Conservation (phyloP, 2,329 filamentous ascomycete species). For the Sarocladium kiliense region DNA sequence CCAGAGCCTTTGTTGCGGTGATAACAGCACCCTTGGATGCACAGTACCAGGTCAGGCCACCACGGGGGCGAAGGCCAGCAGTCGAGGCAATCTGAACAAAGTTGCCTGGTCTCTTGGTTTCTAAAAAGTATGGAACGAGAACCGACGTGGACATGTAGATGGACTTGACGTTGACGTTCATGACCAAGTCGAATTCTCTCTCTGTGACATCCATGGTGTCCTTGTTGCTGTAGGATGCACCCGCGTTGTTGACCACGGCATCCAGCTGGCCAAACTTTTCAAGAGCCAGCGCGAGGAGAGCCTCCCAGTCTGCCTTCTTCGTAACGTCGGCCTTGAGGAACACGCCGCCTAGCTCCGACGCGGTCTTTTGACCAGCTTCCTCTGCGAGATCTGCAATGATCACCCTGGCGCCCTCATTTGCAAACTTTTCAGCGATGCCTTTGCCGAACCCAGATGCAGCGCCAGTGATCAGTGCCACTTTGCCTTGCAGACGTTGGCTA, state of each 20-base stretch:
- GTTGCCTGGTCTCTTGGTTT: conserved; percentile 46
- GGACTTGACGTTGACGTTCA: conserved; percentile 64
- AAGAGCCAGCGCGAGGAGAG: conserved; percentile 38
- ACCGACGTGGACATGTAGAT: conserved; percentile 57
- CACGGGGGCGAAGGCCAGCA: conserved; percentile 53
- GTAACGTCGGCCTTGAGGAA: conserved; percentile 10
- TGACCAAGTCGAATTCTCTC: conserved; percentile 60
- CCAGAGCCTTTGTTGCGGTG: conserved; percentile 54
- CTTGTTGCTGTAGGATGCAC: conserved; percentile 55
- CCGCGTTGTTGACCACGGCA: conserved; percentile 58
- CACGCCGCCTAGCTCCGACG: conserved; percentile 34
- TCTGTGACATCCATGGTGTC: conserved; percentile 60
- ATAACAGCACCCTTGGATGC: conserved; percentile 62
- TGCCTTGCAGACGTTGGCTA: conserved; percentile 30
- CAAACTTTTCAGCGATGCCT: conserved; percentile 55
- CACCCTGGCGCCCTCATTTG: conserved; percentile 54
- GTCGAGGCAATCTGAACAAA: conserved; percentile 65
- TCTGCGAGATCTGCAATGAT: conserved; percentile 58
- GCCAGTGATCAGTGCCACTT: conserved; percentile 42
- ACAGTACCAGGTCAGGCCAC: conserved; percentile 65
- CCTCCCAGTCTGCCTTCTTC: conserved; percentile 12
- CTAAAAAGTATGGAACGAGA: conserved; percentile 55
- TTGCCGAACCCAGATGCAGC: conserved; percentile 60
- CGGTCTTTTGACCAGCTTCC: conserved; percentile 42
- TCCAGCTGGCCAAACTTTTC: conserved; percentile 47